These are phyloP conservation scores for Chlorella ohadii DNA, from an alignment of 139 green algal genomes.

Conservation along the genomic window DNA sequence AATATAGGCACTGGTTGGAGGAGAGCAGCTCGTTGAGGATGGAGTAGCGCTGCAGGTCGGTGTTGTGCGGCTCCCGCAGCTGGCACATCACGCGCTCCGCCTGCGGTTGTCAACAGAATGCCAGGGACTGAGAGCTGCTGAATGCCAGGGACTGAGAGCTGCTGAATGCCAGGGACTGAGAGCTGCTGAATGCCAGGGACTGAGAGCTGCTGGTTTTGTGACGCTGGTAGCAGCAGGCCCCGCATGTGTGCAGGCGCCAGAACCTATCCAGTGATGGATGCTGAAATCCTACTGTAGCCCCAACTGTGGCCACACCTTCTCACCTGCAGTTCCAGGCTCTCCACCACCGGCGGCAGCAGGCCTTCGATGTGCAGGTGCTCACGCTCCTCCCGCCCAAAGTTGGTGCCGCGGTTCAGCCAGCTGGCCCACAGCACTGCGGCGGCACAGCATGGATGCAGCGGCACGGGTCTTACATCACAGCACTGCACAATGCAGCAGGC, in stretches of 20 bases:
- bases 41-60: conserved; percentile 38
- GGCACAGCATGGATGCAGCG: not conserved
- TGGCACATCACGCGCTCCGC: conserved; percentile 46
- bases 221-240: no score
- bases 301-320: no score
- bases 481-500: no score
- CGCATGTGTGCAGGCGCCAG: no score
- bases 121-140: no score
- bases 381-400: conserved; percentile 38
- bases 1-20: conserved; percentile 44
- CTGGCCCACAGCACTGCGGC: not conserved
- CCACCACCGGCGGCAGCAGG: conserved; percentile 51
- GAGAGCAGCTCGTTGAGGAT: conserved; percentile 40
- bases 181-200: no score
- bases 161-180: not conserved
- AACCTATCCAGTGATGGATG: no score
- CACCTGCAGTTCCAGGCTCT: conserved; percentile 50
- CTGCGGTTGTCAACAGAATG: not conserved
- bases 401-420: conserved; percentile 38
- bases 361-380: conserved; percentile 38
- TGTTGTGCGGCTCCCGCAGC: conserved; percentile 23
- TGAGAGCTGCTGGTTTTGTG: no score
- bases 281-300: no score
- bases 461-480: no score
- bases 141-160: no score